Conservation (phyloP, 228 moss, liverwort and hornwort species). For the Sphagnum magellanicum region DNA sequence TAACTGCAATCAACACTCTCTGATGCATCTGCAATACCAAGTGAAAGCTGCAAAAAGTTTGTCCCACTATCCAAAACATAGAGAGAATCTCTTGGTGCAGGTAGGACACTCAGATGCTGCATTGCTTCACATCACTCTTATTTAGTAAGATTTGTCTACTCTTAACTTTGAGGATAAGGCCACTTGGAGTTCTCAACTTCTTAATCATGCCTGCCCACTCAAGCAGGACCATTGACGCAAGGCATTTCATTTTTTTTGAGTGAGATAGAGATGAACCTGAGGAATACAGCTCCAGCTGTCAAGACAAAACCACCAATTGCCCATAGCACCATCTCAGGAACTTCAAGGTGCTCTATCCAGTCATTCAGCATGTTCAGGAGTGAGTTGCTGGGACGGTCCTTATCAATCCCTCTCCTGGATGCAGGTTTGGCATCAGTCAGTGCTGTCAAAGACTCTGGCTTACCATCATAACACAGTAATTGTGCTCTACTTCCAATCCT, state of each 20-base stretch:
- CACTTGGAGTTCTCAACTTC: no score
- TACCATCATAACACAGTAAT: constrained; percentile 40
- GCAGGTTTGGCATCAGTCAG: constrained; percentile 7
- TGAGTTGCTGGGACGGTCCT: constrained; percentile 10
- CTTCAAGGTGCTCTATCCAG: constrained; percentile 33
- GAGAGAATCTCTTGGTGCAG: no score
- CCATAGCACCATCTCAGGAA: constrained; percentile 49
- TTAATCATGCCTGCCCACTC: no score
- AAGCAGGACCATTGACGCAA: no score
- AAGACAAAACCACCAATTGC: constrained; percentile 52
- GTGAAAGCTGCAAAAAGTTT: no score
- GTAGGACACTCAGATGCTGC: no score
- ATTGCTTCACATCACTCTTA: background rate
- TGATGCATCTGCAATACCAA: background rate
- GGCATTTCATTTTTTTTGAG: no score
- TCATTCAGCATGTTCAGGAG: constrained; percentile 39
- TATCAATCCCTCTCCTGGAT: constrained; percentile 12
- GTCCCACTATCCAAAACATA: no score
- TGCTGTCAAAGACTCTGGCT: constrained; percentile 20
- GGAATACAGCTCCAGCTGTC: constrained; percentile 40
- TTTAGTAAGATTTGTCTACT: background rate
- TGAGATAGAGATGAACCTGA: constrained; percentile 29
- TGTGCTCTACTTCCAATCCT: constrained; percentile 15
- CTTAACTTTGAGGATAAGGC: background rate
- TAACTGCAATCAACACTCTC: no score